phyloP scores from a whole-genome alignment of 257 asterid species.

The Scutellaria barbata region DNA sequence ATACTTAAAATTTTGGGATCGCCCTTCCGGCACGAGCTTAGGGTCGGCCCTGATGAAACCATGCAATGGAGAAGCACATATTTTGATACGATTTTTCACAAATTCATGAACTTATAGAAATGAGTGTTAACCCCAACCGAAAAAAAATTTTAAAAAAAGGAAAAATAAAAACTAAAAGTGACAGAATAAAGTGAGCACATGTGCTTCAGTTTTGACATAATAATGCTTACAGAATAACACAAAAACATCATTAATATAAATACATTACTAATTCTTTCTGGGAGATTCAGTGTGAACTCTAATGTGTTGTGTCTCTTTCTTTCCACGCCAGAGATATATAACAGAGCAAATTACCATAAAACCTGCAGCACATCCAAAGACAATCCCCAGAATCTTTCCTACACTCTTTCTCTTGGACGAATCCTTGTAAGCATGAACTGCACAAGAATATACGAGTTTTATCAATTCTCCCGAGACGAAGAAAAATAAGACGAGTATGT shows the following conservation, averaged over 20 bases:
- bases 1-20: too few relatives aligned
- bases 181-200: constrained; percentile 30
- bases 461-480: not conserved
- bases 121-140: too few relatives aligned
- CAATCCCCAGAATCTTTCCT: constrained; percentile 50
- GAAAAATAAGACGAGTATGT: not conserved
- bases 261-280: too few relatives aligned
- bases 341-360: constrained; percentile 42
- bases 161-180: too few relatives aligned
- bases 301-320: constrained; percentile 40
- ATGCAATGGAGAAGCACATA: constrained; percentile 1
- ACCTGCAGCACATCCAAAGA: constrained; percentile 50
- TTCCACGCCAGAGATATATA: constrained; percentile 48
- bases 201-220: constrained; percentile 25
- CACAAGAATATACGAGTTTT: constrained; percentile 17
- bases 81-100: not conserved
- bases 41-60: too few relatives aligned
- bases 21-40: too few relatives aligned
- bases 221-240: not conserved
- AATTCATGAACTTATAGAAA: not conserved
- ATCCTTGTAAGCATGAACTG: constrained; percentile 38
- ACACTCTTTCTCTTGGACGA: constrained; percentile 39
- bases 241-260: constrained; percentile 2
- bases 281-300: constrained; percentile 45
- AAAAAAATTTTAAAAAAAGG: too few relatives aligned